Evolutionary conservation across 805 yeast species (phyloP), one percentile per base, ranked within the genome.

Genomic region (Zygosaccharomyces kombuchaensis): DNA sequence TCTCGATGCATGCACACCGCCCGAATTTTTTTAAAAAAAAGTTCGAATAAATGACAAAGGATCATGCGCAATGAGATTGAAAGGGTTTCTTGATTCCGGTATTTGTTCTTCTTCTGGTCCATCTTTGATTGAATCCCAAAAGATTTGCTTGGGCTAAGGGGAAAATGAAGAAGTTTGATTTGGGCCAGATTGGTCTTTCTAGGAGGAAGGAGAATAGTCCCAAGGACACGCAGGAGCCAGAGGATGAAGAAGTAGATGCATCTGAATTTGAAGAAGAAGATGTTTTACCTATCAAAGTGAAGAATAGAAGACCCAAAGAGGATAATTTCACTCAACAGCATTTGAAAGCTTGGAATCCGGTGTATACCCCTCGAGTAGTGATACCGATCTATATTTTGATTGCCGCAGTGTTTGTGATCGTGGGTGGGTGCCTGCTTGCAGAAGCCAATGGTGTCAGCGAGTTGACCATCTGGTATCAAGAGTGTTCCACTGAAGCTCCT

Each of bases 321-420:
- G 84, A 87, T 30, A 83, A 82, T 13, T 85, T 85, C 60, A 75
- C 90, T 47, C 95, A 85, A 58, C 84, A 79, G 54, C 63, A 78
- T 48, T 60, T 79, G 36, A 75, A 73, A 43, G 73, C 82, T 16
- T 67, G 77, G 62, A 80, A 78, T 45, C 98, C 98, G 1, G 87
- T 93, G 49, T 76, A 90, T 55, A 89, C 96, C 1, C 96, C 97
- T 5, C 82, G 80, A 57, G 80, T 93, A 23, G 95, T 91, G 41
- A 76, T 91, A 43, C 96, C 96, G 6, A 69, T 91, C 46, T 78
- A 90, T 55, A 69, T 89, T 36, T 48, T 80, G 10, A 70, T 90
- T 36, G 88, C 95, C 1, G 73, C 84, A n/a, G 74, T 93, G 10
- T 85, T 89, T 62, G 87, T 91, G 9, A 95, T 96, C 12, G 77